Evolutionary conservation across 2,329 filamentous ascomycete species (phyloP).

Genomic region (Claviceps purpurea): DNA sequence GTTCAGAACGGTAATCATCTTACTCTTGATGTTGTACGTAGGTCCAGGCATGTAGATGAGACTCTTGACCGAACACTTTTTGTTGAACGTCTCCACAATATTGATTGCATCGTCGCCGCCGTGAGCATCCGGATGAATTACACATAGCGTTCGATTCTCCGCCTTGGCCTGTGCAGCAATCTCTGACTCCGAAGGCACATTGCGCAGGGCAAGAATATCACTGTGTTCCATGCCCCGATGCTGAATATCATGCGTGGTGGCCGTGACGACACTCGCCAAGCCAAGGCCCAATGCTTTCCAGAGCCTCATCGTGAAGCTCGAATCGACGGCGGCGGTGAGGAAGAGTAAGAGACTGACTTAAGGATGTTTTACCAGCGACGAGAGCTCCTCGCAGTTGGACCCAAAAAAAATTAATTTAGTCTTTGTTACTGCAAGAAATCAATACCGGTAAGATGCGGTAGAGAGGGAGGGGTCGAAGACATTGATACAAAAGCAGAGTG

Average conservation of each 20-base stretch:
- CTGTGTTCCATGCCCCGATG: constrained; percentile 2
- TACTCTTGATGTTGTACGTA: constrained; percentile 20
- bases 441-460: neutral
- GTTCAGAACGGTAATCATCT: constrained; percentile 21
- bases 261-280: neutral
- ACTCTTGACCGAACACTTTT: constrained; percentile 15
- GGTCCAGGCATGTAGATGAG: constrained; percentile 20
- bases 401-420: neutral
- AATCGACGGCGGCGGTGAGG: neutral
- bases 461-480: neutral
- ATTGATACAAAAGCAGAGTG: neutral
- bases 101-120: constrained; percentile 19
- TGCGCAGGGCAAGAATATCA: neutral
- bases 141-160: constrained; percentile 14
- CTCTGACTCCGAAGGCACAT: neutral
- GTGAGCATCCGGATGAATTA: constrained; percentile 13
- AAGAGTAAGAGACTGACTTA: neutral
- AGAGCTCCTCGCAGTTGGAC: neutral
- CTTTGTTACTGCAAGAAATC: neutral
- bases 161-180: constrained; percentile 6
- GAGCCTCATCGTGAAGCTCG: neutral
- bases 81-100: constrained; percentile 20
- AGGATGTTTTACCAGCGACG: neutral
- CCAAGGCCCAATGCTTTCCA: neutral
- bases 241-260: neutral